Conservation (phyloP, 148 eudicot genomes). For the Persicaria tinctoria region DNA sequence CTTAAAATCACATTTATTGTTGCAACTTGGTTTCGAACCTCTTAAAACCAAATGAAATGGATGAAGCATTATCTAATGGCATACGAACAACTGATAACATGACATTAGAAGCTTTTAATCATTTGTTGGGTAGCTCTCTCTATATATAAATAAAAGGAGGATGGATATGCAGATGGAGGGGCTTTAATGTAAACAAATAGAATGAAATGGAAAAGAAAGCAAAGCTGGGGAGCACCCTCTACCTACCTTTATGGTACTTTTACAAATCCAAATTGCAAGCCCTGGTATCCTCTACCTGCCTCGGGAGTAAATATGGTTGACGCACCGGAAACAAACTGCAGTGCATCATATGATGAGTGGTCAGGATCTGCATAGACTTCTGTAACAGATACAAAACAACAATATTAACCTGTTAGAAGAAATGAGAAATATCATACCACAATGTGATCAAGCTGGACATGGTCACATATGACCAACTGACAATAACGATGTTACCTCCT, state of each 20-base stretch:
- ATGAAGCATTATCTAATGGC: too few species aligned
- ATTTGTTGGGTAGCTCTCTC: too few species aligned
- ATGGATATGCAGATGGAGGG: too few species aligned
- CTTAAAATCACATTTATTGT: too few species aligned
- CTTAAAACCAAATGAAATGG: too few species aligned
- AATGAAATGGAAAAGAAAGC: too few species aligned
- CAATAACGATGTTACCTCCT: conserved; percentile 54
- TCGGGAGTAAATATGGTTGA: conserved; percentile 83
- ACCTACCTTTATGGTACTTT: background rate
- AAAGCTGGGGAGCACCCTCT: too few species aligned
- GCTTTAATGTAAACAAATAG: too few species aligned
- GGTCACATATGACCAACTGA: background rate
- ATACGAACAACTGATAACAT: too few species aligned
- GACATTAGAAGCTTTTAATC: too few species aligned
- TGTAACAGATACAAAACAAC: conserved; percentile 25
- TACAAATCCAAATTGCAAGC: background rate
- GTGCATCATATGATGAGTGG: conserved; percentile 65
- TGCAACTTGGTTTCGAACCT: too few species aligned
- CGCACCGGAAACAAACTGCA: conserved; percentile 76
- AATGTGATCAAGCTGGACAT: background rate
- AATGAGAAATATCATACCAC: background rate
- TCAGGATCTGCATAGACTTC: conserved; percentile 95
- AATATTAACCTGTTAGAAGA: background rate
- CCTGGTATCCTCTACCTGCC: conserved; percentile 31
- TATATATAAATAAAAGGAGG: too few species aligned